Percentiles rank a stretch among this genome's conserved stretches.
These are phyloP conservation scores for Lagenidium giganteum DNA, from an alignment of 352 stramenopile genomes.

Conservation along the genomic window DNA sequence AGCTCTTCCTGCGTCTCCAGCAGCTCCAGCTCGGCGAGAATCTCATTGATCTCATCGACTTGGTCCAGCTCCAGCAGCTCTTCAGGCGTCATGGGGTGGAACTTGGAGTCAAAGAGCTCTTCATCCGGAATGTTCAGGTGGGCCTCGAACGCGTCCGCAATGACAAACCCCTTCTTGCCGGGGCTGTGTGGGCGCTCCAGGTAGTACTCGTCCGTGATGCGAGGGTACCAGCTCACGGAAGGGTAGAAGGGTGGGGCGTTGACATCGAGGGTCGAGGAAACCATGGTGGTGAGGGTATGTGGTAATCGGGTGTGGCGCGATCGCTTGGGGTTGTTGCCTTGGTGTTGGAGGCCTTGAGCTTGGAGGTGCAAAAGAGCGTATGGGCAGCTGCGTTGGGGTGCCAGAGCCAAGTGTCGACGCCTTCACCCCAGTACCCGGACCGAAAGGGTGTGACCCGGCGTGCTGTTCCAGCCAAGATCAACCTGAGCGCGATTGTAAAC, in stretches of 20 bases:
- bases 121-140: slow-evolving; percentile 63
- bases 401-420: no score
- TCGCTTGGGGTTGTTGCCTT: no score
- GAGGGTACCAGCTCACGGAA: slow-evolving; percentile 45
- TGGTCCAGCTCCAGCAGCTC: slow-evolving; percentile 70
- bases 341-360: no score
- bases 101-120: slow-evolving; percentile 68
- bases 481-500: no score
- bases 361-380: no score
- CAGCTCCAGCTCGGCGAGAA: slow-evolving; percentile 71
- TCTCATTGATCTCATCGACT: slow-evolving; percentile 75
- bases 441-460: no score
- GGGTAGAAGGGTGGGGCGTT: slow-evolving; percentile 56
- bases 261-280: slow-evolving; percentile 40
- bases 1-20: slow-evolving; percentile 77
- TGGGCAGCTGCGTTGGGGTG: no score
- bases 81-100: slow-evolving; percentile 47
- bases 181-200: slow-evolving; percentile 50
- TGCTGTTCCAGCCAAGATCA: no score
- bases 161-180: slow-evolving; percentile 56
- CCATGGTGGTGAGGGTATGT: slow-evolving; percentile 27
- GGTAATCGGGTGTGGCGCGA: no score
- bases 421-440: no score
- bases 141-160: slow-evolving; percentile 44
- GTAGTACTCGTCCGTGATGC: slow-evolving; percentile 66